A percentile compares a stretch with the other conserved stretches of the same genome.
Conservation (phyloP, 768 basidiomycete species). For the Tylopilus balloui region DNA sequence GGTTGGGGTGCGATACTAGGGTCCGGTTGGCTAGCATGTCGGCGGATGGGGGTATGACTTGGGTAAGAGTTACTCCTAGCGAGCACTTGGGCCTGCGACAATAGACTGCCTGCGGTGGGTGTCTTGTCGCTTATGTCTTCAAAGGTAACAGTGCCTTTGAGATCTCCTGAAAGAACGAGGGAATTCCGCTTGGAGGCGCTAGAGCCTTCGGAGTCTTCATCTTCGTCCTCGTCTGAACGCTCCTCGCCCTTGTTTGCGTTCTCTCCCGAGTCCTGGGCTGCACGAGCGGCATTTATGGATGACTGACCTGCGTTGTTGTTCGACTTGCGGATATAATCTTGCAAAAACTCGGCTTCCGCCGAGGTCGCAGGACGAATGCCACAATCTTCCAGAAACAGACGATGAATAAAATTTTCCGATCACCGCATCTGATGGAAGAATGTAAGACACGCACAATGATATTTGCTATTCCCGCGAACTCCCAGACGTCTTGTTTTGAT, state of each 20-base stretch:
- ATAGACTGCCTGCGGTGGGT: conserved; percentile 71
- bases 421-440: conserved; percentile 32
- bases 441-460: conserved; percentile 68
- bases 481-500: conserved; percentile 94
- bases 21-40: conserved; percentile 59
- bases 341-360: conserved; percentile 87
- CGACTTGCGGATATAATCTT: conserved; percentile 87
- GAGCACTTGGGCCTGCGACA: conserved; percentile 69
- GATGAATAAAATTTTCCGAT: conserved; percentile 31
- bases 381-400: conserved; percentile 56
- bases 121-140: conserved; percentile 81
- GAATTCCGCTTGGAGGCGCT: conserved; percentile 77
- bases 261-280: conserved; percentile 68
- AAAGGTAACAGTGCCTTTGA: conserved; percentile 51
- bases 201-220: conserved; percentile 77
- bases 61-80: conserved; percentile 58
- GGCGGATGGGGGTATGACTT: conserved; percentile 70
- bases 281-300: conserved; percentile 69
- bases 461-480: conserved; percentile 92
- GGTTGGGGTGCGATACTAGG: conserved; percentile 49
- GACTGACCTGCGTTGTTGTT: conserved; percentile 80
- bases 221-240: conserved; percentile 78
- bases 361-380: conserved; percentile 89
- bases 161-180: conserved; percentile 58
- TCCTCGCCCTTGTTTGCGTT: conserved; percentile 58